phyloP scores from a whole-genome alignment of 2,329 filamentous ascomycete genomes.

The Nemania bipapillata region DNA sequence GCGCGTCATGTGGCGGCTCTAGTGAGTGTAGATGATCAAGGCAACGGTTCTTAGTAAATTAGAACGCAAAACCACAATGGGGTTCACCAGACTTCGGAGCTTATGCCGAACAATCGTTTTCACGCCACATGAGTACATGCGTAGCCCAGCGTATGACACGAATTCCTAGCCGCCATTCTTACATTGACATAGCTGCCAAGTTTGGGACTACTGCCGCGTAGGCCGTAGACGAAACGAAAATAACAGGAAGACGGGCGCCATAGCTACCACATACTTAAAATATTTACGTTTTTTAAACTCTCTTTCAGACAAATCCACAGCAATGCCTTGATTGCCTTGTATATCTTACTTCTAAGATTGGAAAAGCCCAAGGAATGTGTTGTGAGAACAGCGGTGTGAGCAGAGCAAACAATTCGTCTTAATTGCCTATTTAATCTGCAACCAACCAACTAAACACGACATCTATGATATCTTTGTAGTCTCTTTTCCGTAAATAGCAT shows the following conservation, averaged over 20 bases:
- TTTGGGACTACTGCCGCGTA: not conserved
- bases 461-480: not conserved
- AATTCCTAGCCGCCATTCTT: not conserved
- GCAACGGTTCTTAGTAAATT: not conserved
- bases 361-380: not conserved
- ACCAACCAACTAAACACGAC: not conserved
- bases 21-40: conserved; percentile 4
- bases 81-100: not conserved
- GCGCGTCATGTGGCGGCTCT: not conserved
- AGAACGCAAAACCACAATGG: not conserved
- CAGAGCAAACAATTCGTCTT: not conserved
- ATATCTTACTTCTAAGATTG: not conserved
- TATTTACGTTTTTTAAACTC: not conserved
- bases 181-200: not conserved
- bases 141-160: not conserved
- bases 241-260: not conserved
- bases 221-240: not conserved
- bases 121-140: conserved; percentile 9
- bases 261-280: not conserved
- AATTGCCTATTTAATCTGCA: not conserved
- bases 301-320: not conserved
- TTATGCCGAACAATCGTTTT: not conserved
- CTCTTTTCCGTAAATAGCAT: not conserved
- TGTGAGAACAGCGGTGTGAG: not conserved
- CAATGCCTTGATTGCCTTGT: not conserved